These are phyloP conservation scores for Chlorophyllum brunneum DNA, from an alignment of 768 basidiomycete genomes.

Conservation along the genomic window DNA sequence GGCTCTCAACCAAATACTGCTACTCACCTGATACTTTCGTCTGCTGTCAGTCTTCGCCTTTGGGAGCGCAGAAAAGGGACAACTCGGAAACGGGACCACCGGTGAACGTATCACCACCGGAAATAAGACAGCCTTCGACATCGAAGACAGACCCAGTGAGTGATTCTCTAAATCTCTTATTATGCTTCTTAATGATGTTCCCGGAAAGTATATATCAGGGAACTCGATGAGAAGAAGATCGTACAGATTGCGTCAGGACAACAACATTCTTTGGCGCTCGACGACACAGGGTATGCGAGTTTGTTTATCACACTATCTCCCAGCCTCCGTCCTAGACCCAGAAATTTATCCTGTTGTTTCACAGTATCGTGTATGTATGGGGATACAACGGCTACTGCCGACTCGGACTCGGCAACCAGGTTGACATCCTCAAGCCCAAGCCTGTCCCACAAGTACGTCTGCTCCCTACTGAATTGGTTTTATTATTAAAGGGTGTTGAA, in stretches of 20 bases:
- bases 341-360: background rate
- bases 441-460: constrained; percentile 68
- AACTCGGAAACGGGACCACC: constrained; percentile 88
- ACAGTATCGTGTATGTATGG: constrained; percentile 77
- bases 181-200: background rate
- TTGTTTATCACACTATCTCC: background rate
- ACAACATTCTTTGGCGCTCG: constrained; percentile 83
- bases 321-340: background rate
- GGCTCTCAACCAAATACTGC: background rate
- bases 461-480: background rate
- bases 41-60: constrained; percentile 68
- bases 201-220: constrained; percentile 63
- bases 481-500: background rate
- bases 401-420: constrained; percentile 83
- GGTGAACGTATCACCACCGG: constrained; percentile 89
- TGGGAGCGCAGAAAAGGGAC: constrained; percentile 90
- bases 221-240: constrained; percentile 74
- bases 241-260: constrained; percentile 81
- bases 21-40: constrained; percentile 4
- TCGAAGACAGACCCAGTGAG: constrained; percentile 62
- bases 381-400: constrained; percentile 91
- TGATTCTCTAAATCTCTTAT: constrained; percentile 1
- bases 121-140: constrained; percentile 80
- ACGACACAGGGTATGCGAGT: constrained; percentile 63
- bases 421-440: constrained; percentile 77